Percentiles rank a stretch among this genome's conserved stretches.
These are phyloP conservation scores for Leccinum incarnatum DNA, from an alignment of 768 basidiomycete genomes.

Conservation along the genomic window DNA sequence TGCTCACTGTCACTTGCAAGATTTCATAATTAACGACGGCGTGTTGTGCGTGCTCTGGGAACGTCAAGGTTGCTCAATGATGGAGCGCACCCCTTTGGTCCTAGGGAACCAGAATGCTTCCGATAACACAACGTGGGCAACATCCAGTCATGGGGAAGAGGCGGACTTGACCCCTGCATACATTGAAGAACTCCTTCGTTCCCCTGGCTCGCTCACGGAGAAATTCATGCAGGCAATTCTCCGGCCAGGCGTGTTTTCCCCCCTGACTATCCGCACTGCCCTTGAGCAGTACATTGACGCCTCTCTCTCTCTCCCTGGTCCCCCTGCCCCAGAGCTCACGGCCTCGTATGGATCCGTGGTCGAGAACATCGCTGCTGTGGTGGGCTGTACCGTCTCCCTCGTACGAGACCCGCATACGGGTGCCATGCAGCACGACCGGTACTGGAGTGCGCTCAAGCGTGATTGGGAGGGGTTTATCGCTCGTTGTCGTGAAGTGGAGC, in stretches of 20 bases:
- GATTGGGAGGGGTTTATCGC: conserved; percentile 98
- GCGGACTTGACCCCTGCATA: conserved; percentile 80
- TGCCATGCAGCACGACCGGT: conserved; percentile 70
- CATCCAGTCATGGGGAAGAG: conserved; percentile 62
- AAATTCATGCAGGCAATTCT: conserved; percentile 82
- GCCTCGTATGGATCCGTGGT: conserved; percentile 62
- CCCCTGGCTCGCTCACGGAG: conserved; percentile 67
- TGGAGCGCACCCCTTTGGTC: conserved; percentile 55
- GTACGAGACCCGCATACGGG: conserved; percentile 76
- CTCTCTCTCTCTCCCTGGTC: conserved; percentile 63
- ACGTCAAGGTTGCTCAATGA: conserved; percentile 68
- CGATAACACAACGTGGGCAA: conserved; percentile 45
- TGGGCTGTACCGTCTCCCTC: conserved; percentile 81
- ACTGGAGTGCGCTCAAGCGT: conserved; percentile 80
- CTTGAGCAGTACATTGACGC: conserved; percentile 79
- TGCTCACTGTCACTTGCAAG: conserved; percentile 71
- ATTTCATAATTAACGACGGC: conserved; percentile 59
- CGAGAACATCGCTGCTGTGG: conserved; percentile 77
- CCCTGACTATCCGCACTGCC: conserved; percentile 75
- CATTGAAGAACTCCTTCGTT: conserved; percentile 78
- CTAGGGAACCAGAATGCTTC: conserved; percentile 33
- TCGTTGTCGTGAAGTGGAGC: conserved; percentile 86
- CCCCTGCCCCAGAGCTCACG: conserved; percentile 54
- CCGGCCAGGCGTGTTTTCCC: conserved; percentile 86
- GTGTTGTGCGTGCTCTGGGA: conserved; percentile 78